phyloP scores from a whole-genome alignment of 2,329 filamentous ascomycete species.

The Ophiostoma sp. region DNA sequence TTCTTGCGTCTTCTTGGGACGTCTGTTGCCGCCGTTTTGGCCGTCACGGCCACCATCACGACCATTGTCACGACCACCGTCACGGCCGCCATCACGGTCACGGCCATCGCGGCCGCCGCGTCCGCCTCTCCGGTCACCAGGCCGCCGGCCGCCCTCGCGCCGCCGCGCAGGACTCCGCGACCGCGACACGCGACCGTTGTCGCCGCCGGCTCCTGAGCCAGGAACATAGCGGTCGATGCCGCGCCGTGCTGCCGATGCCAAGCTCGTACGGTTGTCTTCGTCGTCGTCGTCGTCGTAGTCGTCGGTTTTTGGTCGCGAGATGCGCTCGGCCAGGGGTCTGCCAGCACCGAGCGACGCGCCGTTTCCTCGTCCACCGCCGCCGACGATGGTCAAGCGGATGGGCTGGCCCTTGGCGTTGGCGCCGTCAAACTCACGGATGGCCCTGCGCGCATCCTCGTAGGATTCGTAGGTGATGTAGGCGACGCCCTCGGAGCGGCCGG shows the following conservation, averaged over 20 bases:
- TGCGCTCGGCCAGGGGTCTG: conserved; percentile 55
- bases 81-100: conserved; percentile 35
- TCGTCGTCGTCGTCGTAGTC: conserved; percentile 42
- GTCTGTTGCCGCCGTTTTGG: conserved; percentile 24
- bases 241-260: conserved; percentile 33
- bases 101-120: conserved; percentile 32
- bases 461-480: conserved; percentile 77
- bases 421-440: conserved; percentile 76
- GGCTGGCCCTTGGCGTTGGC: conserved; percentile 88
- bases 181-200: conserved; percentile 38
- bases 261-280: conserved; percentile 32
- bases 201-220: conserved; percentile 38
- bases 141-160: conserved; percentile 43
- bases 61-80: conserved; percentile 40
- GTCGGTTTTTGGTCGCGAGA: conserved; percentile 46
- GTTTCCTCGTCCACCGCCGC: conserved; percentile 47
- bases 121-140: conserved; percentile 40
- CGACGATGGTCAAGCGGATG: conserved; percentile 65
- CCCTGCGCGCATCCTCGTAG: conserved; percentile 64
- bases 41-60: conserved; percentile 32
- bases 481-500: conserved; percentile 78
- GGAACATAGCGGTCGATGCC: conserved; percentile 71
- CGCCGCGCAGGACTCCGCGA: conserved; percentile 55
- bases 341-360: conserved; percentile 51
- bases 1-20: conserved; percentile 68